These are phyloP conservation scores for Penicillium paneum DNA, from an alignment of 2,329 filamentous ascomycete species.

Conservation along the genomic window DNA sequence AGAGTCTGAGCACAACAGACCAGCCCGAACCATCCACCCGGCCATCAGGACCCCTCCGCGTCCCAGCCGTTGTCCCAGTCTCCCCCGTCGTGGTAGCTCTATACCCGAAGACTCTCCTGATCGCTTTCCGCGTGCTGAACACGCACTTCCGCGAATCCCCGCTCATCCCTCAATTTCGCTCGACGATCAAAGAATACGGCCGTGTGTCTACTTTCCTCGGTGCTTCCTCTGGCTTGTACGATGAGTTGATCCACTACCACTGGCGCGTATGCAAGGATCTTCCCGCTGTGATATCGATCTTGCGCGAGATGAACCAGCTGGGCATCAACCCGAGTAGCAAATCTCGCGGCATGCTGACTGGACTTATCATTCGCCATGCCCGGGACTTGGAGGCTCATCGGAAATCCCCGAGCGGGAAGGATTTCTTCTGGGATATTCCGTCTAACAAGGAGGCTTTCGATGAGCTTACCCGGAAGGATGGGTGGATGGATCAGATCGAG, in stretches of 20 bases:
- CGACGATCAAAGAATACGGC: constrained; percentile 41
- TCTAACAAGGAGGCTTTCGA: constrained; percentile 30
- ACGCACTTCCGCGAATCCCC: constrained; percentile 41
- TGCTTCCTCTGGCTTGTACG: constrained; percentile 42
- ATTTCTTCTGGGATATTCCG: constrained; percentile 34
- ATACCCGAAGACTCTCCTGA: constrained; percentile 43
- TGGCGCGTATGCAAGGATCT: constrained; percentile 45
- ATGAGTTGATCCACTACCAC: constrained; percentile 43
- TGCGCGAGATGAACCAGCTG: constrained; percentile 45
- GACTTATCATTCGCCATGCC: constrained; percentile 29
- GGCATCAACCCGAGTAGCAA: constrained; percentile 38
- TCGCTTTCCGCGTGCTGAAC: constrained; percentile 41
- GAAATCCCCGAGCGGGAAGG: background rate
- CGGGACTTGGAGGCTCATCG: constrained; percentile 18
- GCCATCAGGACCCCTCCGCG: constrained; percentile 21
- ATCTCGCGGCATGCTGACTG: constrained; percentile 33
- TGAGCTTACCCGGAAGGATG: constrained; percentile 25
- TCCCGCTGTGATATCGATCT: constrained; percentile 37
- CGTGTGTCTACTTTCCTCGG: constrained; percentile 44
- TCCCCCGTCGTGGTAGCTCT: constrained; percentile 34
- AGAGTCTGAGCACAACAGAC: background rate
- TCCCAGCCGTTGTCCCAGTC: constrained; percentile 32
- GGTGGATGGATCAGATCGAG: constrained; percentile 27
- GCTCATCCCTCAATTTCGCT: constrained; percentile 40
- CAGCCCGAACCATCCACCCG: background rate